Evolutionary conservation across 2,329 filamentous ascomycete species (phyloP), one percentile per base, ranked within the genome.

Genomic region (Cladobotryum mycophilum): DNA sequence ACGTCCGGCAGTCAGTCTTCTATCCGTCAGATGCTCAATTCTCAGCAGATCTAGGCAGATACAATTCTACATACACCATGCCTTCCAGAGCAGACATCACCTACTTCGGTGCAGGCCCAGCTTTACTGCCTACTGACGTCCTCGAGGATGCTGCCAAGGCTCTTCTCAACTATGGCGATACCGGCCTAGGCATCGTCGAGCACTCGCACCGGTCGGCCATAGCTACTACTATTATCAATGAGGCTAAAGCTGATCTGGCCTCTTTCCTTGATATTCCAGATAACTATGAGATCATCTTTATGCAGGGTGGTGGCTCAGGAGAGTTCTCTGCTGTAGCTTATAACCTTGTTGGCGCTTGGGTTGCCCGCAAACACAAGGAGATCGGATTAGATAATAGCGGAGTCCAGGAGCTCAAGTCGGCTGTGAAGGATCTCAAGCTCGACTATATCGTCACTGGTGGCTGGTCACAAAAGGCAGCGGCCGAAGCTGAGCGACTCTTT

Each of bases 51-150:
- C n/a, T n/a, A n/a, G n/a, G n/a, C n/a, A n/a, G n/a, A n/a, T n/a
- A n/a, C n/a, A 25, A 25, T 7, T 7, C 22, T 25, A 25, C 7
- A 25, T 4, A 7, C 36, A n/a, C 48, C 34, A 89, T 92, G 88
- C 84, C 86, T 61, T 74, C 80, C 56, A 78, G 89, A 69, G 76
- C 82, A 60, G 85, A 92, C 56, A 81, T 93, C 66, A 80, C 84
- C 58, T 93, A 95, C 71, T 96, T 95, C 61, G 90, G 91, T 55
- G 91, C 92, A 48, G 92, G 92, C 56, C 92, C 92, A 45, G 90
- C 92, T 14, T 75, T 82, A 30, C 79, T 97, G n/a, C 91, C 91
- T 20, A 95, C 88, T 12, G 71, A 81, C 4, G 88, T 96, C 18
- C 80, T 96, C 46, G 82, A 93, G 67, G 77, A 76, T 41, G 90